These are phyloP conservation scores for Sporobolomyces pararoseus DNA, from an alignment of 768 basidiomycete genomes.

Conservation along the genomic window DNA sequence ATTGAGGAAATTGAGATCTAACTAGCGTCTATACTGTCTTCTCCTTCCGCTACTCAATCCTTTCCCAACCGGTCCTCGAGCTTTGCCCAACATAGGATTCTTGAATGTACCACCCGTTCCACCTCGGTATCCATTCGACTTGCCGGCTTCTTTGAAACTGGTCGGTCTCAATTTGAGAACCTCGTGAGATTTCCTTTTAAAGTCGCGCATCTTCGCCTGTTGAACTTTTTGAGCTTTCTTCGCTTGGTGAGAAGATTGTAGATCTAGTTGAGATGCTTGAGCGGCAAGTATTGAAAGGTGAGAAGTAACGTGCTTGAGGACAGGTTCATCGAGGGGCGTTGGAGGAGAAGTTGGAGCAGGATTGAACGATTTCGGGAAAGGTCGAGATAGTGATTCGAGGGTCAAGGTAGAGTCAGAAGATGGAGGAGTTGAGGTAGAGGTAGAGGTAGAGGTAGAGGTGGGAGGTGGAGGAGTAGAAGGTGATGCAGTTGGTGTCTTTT, in stretches of 20 bases:
- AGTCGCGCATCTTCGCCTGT: conserved; percentile 22
- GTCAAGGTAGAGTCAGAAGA: background rate
- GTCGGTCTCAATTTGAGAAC: conserved; percentile 12
- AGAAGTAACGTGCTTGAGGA: background rate
- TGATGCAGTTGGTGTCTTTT: background rate
- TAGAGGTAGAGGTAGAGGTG: background rate
- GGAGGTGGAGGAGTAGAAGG: background rate
- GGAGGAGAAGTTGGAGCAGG: background rate
- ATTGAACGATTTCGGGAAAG: conserved; percentile 4
- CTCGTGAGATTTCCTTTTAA: conserved; percentile 33
- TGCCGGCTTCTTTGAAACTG: background rate
- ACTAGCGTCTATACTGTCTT: conserved; percentile 23
- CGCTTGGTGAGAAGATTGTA: conserved; percentile 32
- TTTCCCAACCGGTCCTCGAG: conserved; percentile 22
- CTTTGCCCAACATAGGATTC: conserved; percentile 5
- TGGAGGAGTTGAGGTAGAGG: background rate
- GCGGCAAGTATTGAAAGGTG: conserved; percentile 5
- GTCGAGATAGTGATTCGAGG: background rate
- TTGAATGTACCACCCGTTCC: background rate
- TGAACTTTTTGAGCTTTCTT: conserved; percentile 36
- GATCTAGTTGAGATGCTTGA: conserved; percentile 29
- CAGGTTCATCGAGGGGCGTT: conserved; percentile 14
- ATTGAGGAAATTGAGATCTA: too few species aligned
- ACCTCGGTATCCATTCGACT: background rate
- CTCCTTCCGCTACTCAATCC: conserved; percentile 22